Conservation (phyloP, 2,329 filamentous ascomycete genomes). For the Dactylellina parvicollis region DNA sequence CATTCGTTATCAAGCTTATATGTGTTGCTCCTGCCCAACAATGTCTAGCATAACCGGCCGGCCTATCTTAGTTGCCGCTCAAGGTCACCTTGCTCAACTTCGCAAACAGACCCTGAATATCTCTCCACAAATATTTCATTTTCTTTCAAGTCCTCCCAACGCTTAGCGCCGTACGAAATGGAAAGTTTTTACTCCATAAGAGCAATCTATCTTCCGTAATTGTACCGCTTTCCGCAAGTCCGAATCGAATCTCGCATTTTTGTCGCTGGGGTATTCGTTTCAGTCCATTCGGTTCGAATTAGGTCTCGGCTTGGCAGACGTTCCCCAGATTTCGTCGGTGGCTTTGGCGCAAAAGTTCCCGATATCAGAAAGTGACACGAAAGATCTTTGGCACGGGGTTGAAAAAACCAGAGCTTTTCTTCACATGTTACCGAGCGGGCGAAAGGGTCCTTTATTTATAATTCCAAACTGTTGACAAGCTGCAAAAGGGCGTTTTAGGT, state of each 20-base stretch:
- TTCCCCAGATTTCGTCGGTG: constrained; percentile 2
- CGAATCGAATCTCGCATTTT: constrained; percentile 14
- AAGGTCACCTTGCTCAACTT: constrained; percentile 31
- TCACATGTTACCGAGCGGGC: constrained; percentile 53
- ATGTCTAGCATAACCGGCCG: constrained; percentile 26
- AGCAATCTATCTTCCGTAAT: neutral
- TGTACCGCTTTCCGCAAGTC: constrained; percentile 11
- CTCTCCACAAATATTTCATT: constrained; percentile 10
- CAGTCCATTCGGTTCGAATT: constrained; percentile 15
- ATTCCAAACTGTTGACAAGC: constrained; percentile 9
- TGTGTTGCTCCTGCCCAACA: constrained; percentile 51
- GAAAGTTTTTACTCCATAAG: constrained; percentile 17
- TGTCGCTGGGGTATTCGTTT: constrained; percentile 8
- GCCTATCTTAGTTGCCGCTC: constrained; percentile 50
- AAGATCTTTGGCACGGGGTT: constrained; percentile 13
- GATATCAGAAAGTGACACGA: neutral
- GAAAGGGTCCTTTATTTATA: constrained; percentile 45
- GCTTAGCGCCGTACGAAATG: constrained; percentile 49
- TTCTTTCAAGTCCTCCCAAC: neutral
- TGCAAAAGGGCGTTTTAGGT: constrained; percentile 32
- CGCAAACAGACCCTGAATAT: constrained; percentile 43
- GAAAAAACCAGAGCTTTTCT: neutral
- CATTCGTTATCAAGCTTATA: too few relatives aligned
- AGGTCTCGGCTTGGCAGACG: neutral
- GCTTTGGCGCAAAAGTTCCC: constrained; percentile 19